phyloP scores from a whole-genome alignment of 2,329 filamentous ascomycete genomes.

The Trichothecium roseum region DNA sequence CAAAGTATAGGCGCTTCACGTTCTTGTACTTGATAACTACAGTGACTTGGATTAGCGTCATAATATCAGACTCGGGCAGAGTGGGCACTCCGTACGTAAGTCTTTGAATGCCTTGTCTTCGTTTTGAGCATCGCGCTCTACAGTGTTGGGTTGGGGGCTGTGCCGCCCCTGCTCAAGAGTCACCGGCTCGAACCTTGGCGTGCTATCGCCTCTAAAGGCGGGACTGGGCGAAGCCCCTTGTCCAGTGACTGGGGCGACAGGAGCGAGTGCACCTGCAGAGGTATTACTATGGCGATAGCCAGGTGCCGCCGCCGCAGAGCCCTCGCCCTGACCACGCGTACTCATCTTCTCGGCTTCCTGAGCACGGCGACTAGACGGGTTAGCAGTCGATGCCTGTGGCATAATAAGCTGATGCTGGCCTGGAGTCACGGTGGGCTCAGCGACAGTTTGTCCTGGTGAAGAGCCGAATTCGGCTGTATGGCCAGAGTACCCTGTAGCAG shows the following conservation, averaged over 20 bases:
- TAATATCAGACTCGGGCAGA: conserved; percentile 9
- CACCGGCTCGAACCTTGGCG: conserved; percentile 34
- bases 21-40: conserved; percentile 93
- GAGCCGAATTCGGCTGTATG: too few species aligned
- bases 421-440: conserved; percentile 19
- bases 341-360: conserved; percentile 38
- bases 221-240: conserved; percentile 17
- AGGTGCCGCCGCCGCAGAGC: conserved; percentile 35
- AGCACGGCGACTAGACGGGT: conserved; percentile 32
- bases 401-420: conserved; percentile 27
- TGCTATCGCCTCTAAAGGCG: conserved; percentile 28
- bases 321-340: conserved; percentile 23
- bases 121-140: conserved; percentile 31
- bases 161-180: conserved; percentile 38
- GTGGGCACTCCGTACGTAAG: conserved; percentile 31
- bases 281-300: conserved; percentile 41
- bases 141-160: conserved; percentile 42
- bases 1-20: conserved; percentile 95
- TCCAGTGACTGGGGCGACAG: conserved; percentile 28
- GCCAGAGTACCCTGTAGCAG: conserved; percentile 26
- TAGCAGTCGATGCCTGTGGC: conserved; percentile 35
- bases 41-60: conserved; percentile 25
- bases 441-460: conserved; percentile 14
- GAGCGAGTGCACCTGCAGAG: conserved; percentile 30
- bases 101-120: conserved; percentile 48